A percentile compares a stretch with the other conserved stretches of the same genome.
Evolutionary conservation across 139 green algal genomes (phyloP).

Genomic region (Chlamydomonas sp.): DNA sequence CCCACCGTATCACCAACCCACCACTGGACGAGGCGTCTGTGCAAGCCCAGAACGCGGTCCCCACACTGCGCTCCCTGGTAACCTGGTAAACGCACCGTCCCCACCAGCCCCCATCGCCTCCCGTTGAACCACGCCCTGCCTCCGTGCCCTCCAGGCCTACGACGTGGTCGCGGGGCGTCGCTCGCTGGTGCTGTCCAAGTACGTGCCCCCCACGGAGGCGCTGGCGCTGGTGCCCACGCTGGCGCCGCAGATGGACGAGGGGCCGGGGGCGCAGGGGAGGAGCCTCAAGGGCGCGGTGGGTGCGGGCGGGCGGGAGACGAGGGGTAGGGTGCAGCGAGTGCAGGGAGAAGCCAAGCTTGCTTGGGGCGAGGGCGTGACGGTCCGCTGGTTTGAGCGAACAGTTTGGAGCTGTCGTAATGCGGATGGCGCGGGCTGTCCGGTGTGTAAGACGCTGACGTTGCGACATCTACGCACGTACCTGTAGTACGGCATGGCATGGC

Average conservation of each 20-base stretch:
- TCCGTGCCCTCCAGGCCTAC: conserved; percentile 72
- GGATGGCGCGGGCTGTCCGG: too few species aligned
- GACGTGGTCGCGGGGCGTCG: conserved; percentile 87
- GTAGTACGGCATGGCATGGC: too few species aligned
- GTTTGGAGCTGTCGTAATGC: too few species aligned
- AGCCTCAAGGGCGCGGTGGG: conserved; percentile 84
- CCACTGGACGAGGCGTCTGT: too few species aligned
- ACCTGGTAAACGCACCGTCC: neutral
- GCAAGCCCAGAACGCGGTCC: too few species aligned
- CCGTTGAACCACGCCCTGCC: neutral
- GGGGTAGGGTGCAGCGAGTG: neutral
- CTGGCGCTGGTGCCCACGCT: conserved; percentile 84
- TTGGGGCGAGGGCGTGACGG: too few species aligned
- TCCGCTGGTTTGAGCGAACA: too few species aligned
- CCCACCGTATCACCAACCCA: too few species aligned
- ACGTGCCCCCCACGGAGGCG: conserved; percentile 70
- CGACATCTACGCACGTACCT: too few species aligned
- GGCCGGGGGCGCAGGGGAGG: conserved; percentile 3
- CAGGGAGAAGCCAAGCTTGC: neutral
- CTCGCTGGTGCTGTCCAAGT: conserved; percentile 85
- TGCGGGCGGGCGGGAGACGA: neutral
- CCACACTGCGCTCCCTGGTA: too few species aligned
- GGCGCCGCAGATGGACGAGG: conserved; percentile 46
- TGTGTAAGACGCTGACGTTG: too few species aligned
- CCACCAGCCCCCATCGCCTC: neutral